Evolutionary conservation across 2,329 filamentous ascomycete genomes (phyloP), one percentile per base, ranked within the genome.

Genomic region (Cladosporium sp.): DNA sequence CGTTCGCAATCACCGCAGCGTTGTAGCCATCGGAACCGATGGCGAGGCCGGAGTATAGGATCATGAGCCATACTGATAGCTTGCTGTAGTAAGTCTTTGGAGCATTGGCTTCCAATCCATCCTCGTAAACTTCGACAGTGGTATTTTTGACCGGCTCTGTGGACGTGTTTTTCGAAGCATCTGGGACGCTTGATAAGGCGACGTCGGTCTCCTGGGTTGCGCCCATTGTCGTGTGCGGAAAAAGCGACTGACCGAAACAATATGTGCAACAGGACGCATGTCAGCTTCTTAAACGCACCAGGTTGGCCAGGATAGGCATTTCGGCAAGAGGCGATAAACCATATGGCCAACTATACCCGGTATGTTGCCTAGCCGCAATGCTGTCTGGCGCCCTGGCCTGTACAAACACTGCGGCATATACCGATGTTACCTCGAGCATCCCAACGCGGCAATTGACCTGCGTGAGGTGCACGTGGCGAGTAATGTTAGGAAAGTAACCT

Each of bases 21-120:
- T 68, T 68, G 54, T 68, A 68, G 24, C 61, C 65, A 58, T 69
- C 66, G 9, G 60, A 64, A 2, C 66, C 66, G 45, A 69, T 64
- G 0, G 66, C 65, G 12, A 68, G 56, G 12, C 64, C 65, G 12
- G 65, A 67, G 48, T 66, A 68, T 11, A 69, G 52, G 3, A 67
- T 58, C 60, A 67, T 68, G 41, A 68, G 57, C 54, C 61, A 62
- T 20, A 66, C 59, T 9, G 63, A 67, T 3, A 54, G 42, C 36
- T 65, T 68, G 51, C 58, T 62, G 50, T 64, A 64, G 18, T 41
- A 22, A 4, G 37, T 34, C n/a, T 48, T 48, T 3, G 45, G 27
- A 7, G 27, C 27, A 17, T 57, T 39, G 7, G 56, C 54, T 11
- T 54, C 53, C 2, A 24, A 29, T 2, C 50, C 51, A 43, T 52